A percentile compares a stretch with the other conserved stretches of the same genome.
Conservation (phyloP, 2,329 filamentous ascomycete genomes). For the Chrysoporthe puriensis region DNA sequence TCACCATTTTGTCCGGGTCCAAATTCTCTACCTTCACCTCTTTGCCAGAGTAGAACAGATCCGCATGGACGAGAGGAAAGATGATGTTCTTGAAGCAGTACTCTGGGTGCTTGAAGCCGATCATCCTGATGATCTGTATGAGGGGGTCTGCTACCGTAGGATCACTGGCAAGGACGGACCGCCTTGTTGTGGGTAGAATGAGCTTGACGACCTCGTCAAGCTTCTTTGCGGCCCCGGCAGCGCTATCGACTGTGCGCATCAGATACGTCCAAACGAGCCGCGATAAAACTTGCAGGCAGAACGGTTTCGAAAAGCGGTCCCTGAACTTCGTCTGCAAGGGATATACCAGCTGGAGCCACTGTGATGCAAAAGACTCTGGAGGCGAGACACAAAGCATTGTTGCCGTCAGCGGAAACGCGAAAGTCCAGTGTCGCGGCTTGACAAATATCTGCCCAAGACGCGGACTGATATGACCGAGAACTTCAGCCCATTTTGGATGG, state of each 20-base stretch:
- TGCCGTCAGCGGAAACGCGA: slow-evolving; percentile 85
- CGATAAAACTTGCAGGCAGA: slow-evolving; percentile 87
- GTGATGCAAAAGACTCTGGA: slow-evolving; percentile 77
- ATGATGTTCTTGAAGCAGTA: slow-evolving; percentile 91
- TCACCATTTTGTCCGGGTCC: slow-evolving; percentile 95
- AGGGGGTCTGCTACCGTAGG: slow-evolving; percentile 83
- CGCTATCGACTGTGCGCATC: slow-evolving; percentile 77
- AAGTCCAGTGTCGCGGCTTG: slow-evolving; percentile 90
- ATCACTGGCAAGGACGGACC: slow-evolving; percentile 81
- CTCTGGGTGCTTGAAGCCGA: slow-evolving; percentile 92
- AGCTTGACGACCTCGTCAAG: slow-evolving; percentile 88
- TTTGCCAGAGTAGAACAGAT: slow-evolving; percentile 75
- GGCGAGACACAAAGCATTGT: slow-evolving; percentile 88
- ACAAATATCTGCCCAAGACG: slow-evolving; percentile 82
- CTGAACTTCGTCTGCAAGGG: slow-evolving; percentile 81
- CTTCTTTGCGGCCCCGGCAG: slow-evolving; percentile 71
- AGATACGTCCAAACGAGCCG: slow-evolving; percentile 93
- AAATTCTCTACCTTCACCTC: slow-evolving; percentile 88
- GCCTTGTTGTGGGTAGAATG: slow-evolving; percentile 79
- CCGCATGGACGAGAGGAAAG: slow-evolving; percentile 93
- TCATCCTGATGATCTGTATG: slow-evolving; percentile 91
- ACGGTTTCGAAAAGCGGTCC: slow-evolving; percentile 75
- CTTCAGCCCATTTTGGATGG: slow-evolving; percentile 83
- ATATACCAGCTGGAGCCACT: slow-evolving; percentile 84
- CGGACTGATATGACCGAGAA: slow-evolving; percentile 77